Base-by-base conservation (phyloP, 257 asterid genomes). In the Ophiorrhiza pumila region DNA sequence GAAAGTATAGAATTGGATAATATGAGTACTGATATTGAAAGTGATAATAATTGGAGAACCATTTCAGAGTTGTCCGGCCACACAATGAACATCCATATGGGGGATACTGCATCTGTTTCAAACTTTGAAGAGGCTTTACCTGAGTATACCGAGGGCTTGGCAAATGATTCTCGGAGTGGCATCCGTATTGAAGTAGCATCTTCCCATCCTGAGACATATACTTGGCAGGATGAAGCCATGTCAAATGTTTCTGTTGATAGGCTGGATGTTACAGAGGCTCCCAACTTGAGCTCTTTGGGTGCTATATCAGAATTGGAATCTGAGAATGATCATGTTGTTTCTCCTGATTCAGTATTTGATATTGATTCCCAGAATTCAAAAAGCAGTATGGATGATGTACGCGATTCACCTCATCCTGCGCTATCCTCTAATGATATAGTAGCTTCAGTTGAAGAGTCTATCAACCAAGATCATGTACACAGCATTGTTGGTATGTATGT, bases 281-380 rank as follows among this genome's bases (percentile, higher is more conserved):
- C 78, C 25, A 77, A 79, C 79, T 79, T 65, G 65, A 79, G 81
- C 77, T 79, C 85, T 32, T 81, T 85, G 84, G 86, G 80, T 81
- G 83, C 83, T 59, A 76, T 80, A 78, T 83, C 94, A 13, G 95
- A 85, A 67, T 71, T 82, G 45, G 96, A 85, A 81, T 76, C 78
- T 60, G 91, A 80, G 84, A 82, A 85, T 76, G 83, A 81, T 63
- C 87, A 83, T 72, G 77, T 65, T 42, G 71, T 80, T 63, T 82
- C 86, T 73, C 81, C 82, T 57, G 88, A 90, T 82, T 77, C 88
- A 0, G 88, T 78, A 66, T 87, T 90, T 74, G 92, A 90, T 76
- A 81, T 74, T 76, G 88, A 82, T 82, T 86, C 93, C 42, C 71
- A 73, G 29, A 76, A 81, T 76, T 87, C 96, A 73, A 84, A 60